These are phyloP conservation scores for Camellia sinensis DNA, from an alignment of 148 eudicot species.

Conservation along the genomic window DNA sequence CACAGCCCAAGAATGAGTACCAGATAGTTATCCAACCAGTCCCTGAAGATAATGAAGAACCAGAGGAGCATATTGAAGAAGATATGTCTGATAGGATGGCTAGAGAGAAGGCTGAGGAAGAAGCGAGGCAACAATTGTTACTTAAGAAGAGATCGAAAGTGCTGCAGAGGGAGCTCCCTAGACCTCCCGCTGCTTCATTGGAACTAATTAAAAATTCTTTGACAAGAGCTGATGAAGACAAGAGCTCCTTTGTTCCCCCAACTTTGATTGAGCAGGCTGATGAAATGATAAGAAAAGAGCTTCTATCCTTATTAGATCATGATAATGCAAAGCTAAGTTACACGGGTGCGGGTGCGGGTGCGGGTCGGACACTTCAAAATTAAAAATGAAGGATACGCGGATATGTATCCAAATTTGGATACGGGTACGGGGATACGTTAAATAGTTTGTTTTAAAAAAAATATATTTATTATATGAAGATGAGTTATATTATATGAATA, in stretches of 20 bases:
- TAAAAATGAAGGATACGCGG: too few relatives aligned
- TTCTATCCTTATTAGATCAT: conserved; percentile 72
- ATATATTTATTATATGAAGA: too few relatives aligned
- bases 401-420: too few relatives aligned
- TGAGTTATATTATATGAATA: too few relatives aligned
- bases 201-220: conserved; percentile 65
- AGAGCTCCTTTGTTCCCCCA: conserved; percentile 93
- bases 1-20: conserved; percentile 95
- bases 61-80: conserved; percentile 88
- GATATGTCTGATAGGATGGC: conserved; percentile 97
- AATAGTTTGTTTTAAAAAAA: too few relatives aligned
- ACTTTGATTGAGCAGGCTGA: conserved; percentile 89
- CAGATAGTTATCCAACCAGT: conserved; percentile 77
- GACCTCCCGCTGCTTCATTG: conserved; percentile 75
- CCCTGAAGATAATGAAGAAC: conserved; percentile 83
- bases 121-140: conserved; percentile 76
- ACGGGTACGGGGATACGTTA: too few relatives aligned
- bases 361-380: too few relatives aligned
- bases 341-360: too few relatives aligned
- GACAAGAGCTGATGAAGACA: conserved; percentile 81
- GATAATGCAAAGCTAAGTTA: conserved; percentile 59
- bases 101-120: conserved; percentile 92
- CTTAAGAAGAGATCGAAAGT: conserved; percentile 93
- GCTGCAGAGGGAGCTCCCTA: conserved; percentile 95
- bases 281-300: conserved; percentile 83